Base-by-base conservation (phyloP, 1,284 basidiomycete species). In the Marasmius tenuissimus region DNA sequence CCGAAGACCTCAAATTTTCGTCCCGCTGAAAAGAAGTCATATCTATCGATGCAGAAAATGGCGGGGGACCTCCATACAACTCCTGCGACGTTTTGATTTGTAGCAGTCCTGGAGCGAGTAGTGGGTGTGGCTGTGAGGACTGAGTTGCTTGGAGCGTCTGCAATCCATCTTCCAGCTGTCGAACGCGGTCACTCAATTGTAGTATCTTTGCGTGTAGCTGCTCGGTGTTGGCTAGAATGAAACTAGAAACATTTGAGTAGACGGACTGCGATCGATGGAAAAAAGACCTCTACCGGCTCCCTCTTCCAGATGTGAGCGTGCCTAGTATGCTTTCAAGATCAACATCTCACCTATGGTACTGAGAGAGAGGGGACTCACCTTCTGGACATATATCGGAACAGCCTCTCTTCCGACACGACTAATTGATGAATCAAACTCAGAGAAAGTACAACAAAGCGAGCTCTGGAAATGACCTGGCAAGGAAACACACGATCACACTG, bases 221-320 rank as follows among this genome's bases (percentile, higher is more conserved):
- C 61, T 85, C 85, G 4, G 86, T 87, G 65, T 86, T 85, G 2
- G 85, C 84, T 22, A 87, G 80, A 58, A 87, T 85, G 65, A 87
- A 85, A 61, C 85, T 85, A 52, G 20, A 47, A 42, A 45, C 14
- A 47, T 35, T 54, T 40, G 37, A 27, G 47, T 34, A 18, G 37
- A 52, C 54, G 16, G 10, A 20, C 39, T 18, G 51, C 39, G 57
- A 27, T 27, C 27, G 38, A 63, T 45, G 37, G 11, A 45, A 61
- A 54, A 42, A 61, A 49, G 59, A 61, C 55, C 61, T 73, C 64
- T 66, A 83, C 77, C 82, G 79, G 66, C 80, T 82, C 61, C 81
- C 81, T 56, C 79, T 75, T 51, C 81, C 82, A 38, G 80, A 81
- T 37, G 79, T 81, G 59, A 84, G 70, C 56, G 80, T 76, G 61